Conservation (phyloP, 768 basidiomycete species). For the Phaeotremella fagi region DNA sequence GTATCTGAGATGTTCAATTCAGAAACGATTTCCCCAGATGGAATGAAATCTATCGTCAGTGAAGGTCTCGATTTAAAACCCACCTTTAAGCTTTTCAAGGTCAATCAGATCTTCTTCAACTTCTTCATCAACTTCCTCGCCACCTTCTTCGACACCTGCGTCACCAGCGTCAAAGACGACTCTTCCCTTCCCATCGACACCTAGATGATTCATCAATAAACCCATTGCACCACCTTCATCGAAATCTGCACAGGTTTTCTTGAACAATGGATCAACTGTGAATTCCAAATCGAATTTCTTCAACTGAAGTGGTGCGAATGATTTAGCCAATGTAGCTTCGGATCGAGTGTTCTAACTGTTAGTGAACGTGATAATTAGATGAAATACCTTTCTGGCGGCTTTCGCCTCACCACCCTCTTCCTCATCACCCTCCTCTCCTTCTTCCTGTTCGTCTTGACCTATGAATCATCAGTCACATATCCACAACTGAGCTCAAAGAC, state of each 20-base stretch:
- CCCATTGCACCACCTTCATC: slow-evolving; percentile 97
- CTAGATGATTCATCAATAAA: slow-evolving; percentile 93
- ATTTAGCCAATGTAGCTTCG: slow-evolving; percentile 84
- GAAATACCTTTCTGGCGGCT: slow-evolving; percentile 51
- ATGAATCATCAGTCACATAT: slow-evolving; percentile 28
- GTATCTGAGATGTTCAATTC: slow-evolving; percentile 74
- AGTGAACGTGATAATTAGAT: background rate
- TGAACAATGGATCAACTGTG: slow-evolving; percentile 92
- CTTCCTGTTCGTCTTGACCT: slow-evolving; percentile 59
- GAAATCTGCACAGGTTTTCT: slow-evolving; percentile 96
- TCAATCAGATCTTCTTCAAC: slow-evolving; percentile 57
- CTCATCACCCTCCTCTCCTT: slow-evolving; percentile 61
- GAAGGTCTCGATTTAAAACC: slow-evolving; percentile 57
- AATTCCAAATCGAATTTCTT: slow-evolving; percentile 96
- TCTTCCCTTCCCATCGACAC: slow-evolving; percentile 72
- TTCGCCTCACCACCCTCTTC: slow-evolving; percentile 56
- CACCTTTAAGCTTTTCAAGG: slow-evolving; percentile 40
- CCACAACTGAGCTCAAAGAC: background rate
- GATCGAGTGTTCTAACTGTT: slow-evolving; percentile 56
- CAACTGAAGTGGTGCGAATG: slow-evolving; percentile 68
- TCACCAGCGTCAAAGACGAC: slow-evolving; percentile 97
- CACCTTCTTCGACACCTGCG: slow-evolving; percentile 59
- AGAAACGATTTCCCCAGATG: slow-evolving; percentile 61
- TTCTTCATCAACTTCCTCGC: slow-evolving; percentile 64
- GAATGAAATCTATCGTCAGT: slow-evolving; percentile 59